Percentiles rank a stretch among this genome's conserved stretches.
Evolutionary conservation across 306 rosid genomes (phyloP).

Genomic region (Prunus salicina): DNA sequence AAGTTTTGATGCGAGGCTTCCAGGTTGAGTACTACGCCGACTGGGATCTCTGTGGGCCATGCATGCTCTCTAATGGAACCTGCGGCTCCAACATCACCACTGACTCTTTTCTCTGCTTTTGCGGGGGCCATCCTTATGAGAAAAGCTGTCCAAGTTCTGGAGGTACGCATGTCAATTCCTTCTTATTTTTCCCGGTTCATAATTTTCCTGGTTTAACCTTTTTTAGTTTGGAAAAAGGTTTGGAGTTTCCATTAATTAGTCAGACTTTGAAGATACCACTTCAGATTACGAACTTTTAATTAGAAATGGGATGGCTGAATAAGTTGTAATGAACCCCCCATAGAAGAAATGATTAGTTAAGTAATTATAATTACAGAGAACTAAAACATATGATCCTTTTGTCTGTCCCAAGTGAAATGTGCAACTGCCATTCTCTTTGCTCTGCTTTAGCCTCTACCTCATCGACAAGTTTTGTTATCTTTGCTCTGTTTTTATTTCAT

Average conservation of each 20-base stretch:
- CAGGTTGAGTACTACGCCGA: background rate
- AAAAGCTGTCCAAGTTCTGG: background rate
- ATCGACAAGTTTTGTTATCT: no score
- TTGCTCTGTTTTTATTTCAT: no score
- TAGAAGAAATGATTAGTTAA: background rate
- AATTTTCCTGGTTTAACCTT: background rate
- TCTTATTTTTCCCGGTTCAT: slow-evolving; percentile 1
- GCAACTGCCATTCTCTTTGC: no score
- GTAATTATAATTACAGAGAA: no score
- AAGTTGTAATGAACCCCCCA: background rate
- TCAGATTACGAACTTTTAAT: background rate
- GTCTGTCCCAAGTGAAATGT: no score
- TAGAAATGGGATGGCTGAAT: background rate
- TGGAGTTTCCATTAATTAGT: background rate
- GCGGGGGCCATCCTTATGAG: background rate
- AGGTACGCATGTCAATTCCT: background rate
- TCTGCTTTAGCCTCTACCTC: no score
- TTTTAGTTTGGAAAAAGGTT: no score
- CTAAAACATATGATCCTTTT: no score
- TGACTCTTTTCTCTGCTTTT: slow-evolving; percentile 1
- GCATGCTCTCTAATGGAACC: slow-evolving; percentile 1
- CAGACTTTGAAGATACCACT: background rate
- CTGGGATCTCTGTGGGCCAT: background rate
- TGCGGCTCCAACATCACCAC: background rate
- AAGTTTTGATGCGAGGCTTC: slow-evolving; percentile 33